Conservation (phyloP, 768 basidiomycete genomes). For the Mycena sanguinolenta region DNA sequence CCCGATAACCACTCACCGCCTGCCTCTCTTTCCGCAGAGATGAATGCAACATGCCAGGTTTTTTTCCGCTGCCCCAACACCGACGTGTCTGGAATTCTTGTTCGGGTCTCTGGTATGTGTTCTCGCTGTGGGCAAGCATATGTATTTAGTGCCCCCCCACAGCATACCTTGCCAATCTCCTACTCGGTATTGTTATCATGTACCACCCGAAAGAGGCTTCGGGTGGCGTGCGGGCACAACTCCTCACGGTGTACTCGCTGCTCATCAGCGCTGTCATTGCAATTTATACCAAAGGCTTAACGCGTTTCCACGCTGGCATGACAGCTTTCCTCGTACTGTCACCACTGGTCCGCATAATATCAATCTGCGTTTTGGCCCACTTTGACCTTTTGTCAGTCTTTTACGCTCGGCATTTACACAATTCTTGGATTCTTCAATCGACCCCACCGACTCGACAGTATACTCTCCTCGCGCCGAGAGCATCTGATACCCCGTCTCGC, state of each 20-base stretch:
- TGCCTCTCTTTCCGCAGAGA: not conserved
- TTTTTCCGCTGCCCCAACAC: constrained; percentile 7
- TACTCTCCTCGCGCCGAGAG: not conserved
- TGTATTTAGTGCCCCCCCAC: not conserved
- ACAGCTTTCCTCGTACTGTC: constrained; percentile 17
- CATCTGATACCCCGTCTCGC: constrained; percentile 7
- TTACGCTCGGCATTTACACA: constrained; percentile 8
- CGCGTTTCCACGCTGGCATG: constrained; percentile 16
- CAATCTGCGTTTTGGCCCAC: not conserved
- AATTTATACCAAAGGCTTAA: not conserved
- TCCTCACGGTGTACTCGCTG: constrained; percentile 18
- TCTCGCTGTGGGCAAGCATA: not conserved
- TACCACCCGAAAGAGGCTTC: constrained; percentile 9
- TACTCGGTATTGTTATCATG: constrained; percentile 17
- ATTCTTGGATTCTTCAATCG: not conserved
- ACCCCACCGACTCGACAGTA: not conserved
- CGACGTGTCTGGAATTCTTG: constrained; percentile 23
- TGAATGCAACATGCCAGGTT: not conserved
- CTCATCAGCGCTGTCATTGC: constrained; percentile 16
- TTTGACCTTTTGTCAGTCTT: not conserved
- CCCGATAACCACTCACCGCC: not conserved
- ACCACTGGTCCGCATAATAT: constrained; percentile 1
- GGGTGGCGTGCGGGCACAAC: constrained; percentile 15
- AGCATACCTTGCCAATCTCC: constrained; percentile 22
- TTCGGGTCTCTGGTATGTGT: constrained; percentile 17